A percentile compares a stretch with the other conserved stretches of the same genome.
These are phyloP conservation scores for Ploettnerulaceae sp. DNA, from an alignment of 2,329 filamentous ascomycete genomes.

Conservation along the genomic window DNA sequence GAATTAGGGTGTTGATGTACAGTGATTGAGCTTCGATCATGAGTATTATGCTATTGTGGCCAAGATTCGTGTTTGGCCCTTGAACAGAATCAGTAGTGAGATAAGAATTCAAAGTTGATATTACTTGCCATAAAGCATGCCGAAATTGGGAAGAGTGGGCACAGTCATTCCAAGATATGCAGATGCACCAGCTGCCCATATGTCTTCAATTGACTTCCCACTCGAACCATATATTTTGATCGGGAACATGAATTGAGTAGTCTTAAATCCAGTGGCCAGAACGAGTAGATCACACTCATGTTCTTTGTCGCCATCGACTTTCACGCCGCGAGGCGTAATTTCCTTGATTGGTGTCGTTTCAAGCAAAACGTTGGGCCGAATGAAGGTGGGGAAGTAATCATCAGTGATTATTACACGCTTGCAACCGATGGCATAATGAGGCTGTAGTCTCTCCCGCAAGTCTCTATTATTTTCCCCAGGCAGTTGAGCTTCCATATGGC, in stretches of 20 bases:
- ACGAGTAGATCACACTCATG: constrained; percentile 51
- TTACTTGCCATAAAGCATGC: constrained; percentile 35
- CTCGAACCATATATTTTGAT: constrained; percentile 46
- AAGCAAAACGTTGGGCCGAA: constrained; percentile 42
- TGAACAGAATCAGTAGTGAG: constrained; percentile 36
- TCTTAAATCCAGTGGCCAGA: constrained; percentile 54
- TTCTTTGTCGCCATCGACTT: constrained; percentile 39
- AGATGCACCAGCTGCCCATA: constrained; percentile 50
- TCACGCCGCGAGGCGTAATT: constrained; percentile 44
- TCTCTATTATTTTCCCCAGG: constrained; percentile 40
- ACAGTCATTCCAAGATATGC: constrained; percentile 26
- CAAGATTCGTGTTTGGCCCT: constrained; percentile 35
- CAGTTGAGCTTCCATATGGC: constrained; percentile 43
- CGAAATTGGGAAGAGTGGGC: constrained; percentile 24
- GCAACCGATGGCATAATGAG: constrained; percentile 50
- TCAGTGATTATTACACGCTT: constrained; percentile 51
- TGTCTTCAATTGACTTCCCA: constrained; percentile 40
- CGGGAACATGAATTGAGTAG: constrained; percentile 54
- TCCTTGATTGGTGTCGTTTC: constrained; percentile 45
- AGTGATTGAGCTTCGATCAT: constrained; percentile 30
- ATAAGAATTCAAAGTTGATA: constrained; percentile 29
- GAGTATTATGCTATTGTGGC: constrained; percentile 29
- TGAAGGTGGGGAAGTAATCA: constrained; percentile 50
- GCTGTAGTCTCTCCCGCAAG: constrained; percentile 48
- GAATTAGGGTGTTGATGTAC: constrained; percentile 26